These are phyloP conservation scores for Acanthamoeba lenticulata DNA, from an alignment of 208 protist species.

Conservation along the genomic window DNA sequence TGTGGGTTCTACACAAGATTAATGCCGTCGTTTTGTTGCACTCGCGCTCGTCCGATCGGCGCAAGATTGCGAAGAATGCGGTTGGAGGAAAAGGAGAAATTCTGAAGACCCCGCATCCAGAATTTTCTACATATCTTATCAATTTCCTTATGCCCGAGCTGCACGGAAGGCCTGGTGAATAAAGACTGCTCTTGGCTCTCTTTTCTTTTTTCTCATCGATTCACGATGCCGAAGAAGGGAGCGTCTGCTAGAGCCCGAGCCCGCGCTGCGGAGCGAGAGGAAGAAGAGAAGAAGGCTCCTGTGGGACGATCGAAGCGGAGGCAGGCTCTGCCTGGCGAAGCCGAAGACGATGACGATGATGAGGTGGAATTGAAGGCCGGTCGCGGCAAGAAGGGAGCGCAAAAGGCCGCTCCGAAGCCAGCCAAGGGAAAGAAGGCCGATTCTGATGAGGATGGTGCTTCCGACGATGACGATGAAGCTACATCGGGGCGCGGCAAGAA, in stretches of 20 bases:
- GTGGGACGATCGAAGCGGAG: not conserved
- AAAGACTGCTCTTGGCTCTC: not conserved
- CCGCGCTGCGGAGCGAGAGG: not conserved
- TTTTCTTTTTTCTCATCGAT: not conserved
- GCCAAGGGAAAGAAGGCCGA: not conserved
- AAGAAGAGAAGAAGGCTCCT: not conserved
- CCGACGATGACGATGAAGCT: not conserved
- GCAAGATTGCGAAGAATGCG: not conserved
- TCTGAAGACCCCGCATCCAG: not conserved
- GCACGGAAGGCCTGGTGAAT: not conserved
- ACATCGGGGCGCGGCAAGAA: not conserved
- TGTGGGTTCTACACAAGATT: no score
- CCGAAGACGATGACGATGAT: not conserved
- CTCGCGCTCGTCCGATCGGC: not conserved
- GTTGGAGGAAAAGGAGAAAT: not conserved
- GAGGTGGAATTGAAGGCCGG: not conserved
- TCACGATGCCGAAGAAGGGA: constrained; percentile 37
- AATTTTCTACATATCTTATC: not conserved
- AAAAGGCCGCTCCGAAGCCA: not conserved
- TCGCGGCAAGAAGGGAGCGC: not conserved
- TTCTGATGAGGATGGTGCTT: not conserved
- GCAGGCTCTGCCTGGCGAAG: constrained; percentile 15
- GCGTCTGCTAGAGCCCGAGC: constrained; percentile 27
- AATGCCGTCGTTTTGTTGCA: no score
- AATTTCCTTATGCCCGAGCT: not conserved